Conservation (phyloP, 2,329 filamentous ascomycete species). For the Diplodia mutila region DNA sequence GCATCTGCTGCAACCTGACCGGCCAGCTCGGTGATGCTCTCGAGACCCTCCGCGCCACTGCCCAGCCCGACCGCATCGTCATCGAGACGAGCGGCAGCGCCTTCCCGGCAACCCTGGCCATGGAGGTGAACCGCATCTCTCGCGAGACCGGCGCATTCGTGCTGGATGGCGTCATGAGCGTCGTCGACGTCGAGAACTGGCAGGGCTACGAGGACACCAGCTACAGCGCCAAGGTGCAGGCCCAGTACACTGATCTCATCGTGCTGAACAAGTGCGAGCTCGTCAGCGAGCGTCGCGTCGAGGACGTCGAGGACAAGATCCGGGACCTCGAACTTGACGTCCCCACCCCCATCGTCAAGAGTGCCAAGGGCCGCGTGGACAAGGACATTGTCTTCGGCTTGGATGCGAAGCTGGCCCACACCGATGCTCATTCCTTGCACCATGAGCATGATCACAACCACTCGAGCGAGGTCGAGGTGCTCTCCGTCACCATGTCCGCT, state of each 20-base stretch:
- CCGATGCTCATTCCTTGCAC: slow-evolving; percentile 39
- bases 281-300: slow-evolving; percentile 72
- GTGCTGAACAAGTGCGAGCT: slow-evolving; percentile 93
- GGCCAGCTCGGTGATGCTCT: slow-evolving; percentile 85
- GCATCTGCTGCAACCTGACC: slow-evolving; percentile 98
- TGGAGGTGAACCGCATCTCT: slow-evolving; percentile 82
- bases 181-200: slow-evolving; percentile 96
- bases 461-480: slow-evolving; percentile 84
- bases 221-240: slow-evolving; percentile 86
- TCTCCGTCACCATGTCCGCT: slow-evolving; percentile 73
- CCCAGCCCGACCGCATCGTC: slow-evolving; percentile 79
- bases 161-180: slow-evolving; percentile 85
- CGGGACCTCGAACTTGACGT: slow-evolving; percentile 80
- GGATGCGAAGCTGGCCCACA: slow-evolving; percentile 74
- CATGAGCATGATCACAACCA: slow-evolving; percentile 59
- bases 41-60: slow-evolving; percentile 66
- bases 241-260: slow-evolving; percentile 85
- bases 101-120: slow-evolving; percentile 79
- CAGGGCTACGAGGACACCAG: slow-evolving; percentile 87
- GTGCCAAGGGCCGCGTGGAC: slow-evolving; percentile 75
- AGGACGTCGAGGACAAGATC: slow-evolving; percentile 76
- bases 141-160: slow-evolving; percentile 71
- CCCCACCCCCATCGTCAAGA: slow-evolving; percentile 78
- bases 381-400: slow-evolving; percentile 83
- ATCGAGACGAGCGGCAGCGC: slow-evolving; percentile 91